Evolutionary conservation across 805 yeast species (phyloP).

Genomic region (Candida qinlingensis): DNA sequence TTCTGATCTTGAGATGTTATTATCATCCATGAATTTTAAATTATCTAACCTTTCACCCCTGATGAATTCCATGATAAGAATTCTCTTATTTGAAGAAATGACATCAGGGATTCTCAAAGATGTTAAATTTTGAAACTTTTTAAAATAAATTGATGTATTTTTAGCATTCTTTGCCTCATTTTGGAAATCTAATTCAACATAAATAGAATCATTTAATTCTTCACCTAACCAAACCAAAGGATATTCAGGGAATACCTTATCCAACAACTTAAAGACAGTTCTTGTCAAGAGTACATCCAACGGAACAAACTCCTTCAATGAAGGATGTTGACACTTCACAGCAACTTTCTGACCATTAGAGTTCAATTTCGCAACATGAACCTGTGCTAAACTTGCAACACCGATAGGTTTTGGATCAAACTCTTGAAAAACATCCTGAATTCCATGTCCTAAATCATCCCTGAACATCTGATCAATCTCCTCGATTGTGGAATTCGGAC

Average conservation of each 20-base stretch:
- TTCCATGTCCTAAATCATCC: constrained; percentile 54
- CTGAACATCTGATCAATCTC: constrained; percentile 64
- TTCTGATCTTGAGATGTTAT: constrained; percentile 66
- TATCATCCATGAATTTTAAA: constrained; percentile 51
- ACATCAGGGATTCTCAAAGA: constrained; percentile 79
- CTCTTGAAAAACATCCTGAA: constrained; percentile 60
- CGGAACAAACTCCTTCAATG: constrained; percentile 82
- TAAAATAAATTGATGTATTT: constrained; percentile 64
- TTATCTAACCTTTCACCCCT: constrained; percentile 83
- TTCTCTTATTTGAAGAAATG: constrained; percentile 57
- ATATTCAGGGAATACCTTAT: constrained; percentile 84
- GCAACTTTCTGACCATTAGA: constrained; percentile 70
- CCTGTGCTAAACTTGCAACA: constrained; percentile 95
- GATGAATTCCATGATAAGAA: constrained; percentile 83
- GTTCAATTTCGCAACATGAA: constrained; percentile 67
- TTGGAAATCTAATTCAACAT: constrained; percentile 83
- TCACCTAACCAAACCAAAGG: constrained; percentile 95
- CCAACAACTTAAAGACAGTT: constrained; percentile 67
- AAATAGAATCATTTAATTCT: constrained; percentile 81
- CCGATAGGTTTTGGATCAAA: constrained; percentile 81
- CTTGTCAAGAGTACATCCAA: constrained; percentile 77
- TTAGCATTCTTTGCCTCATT: constrained; percentile 82
- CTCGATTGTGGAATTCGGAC: constrained; percentile 73
- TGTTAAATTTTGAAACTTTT: constrained; percentile 49
- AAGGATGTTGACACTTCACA: constrained; percentile 92